Percentiles rank a stretch among this genome's conserved stretches.
Conservation (phyloP, 2,329 filamentous ascomycete genomes). For the Hymenoscyphus albidus region DNA sequence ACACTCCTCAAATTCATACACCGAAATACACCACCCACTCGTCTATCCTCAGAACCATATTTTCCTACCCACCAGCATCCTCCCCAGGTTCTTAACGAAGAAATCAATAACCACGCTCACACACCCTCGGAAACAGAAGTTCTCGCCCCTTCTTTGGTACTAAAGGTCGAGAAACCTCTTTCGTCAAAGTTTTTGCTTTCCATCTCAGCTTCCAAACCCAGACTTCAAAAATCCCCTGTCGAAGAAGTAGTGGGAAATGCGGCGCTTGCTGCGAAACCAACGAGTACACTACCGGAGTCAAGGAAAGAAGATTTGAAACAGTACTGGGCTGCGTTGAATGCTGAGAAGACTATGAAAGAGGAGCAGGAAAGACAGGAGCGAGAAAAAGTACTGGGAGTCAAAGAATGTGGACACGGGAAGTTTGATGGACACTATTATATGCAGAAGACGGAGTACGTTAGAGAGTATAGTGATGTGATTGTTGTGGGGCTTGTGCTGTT, state of each 20-base stretch:
- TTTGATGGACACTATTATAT: too few relatives aligned
- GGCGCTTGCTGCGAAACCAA: constrained; percentile 22
- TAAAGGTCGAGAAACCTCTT: constrained; percentile 24
- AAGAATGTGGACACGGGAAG: too few relatives aligned
- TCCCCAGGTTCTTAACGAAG: constrained; percentile 5
- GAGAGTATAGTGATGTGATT: constrained; percentile 29
- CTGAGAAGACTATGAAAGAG: not conserved
- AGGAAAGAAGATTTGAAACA: constrained; percentile 24
- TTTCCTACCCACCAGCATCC: constrained; percentile 28
- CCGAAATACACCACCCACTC: constrained; percentile 19
- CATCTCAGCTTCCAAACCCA: constrained; percentile 15
- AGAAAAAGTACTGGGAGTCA: too few relatives aligned
- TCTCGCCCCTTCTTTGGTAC: constrained; percentile 22
- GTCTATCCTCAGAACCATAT: constrained; percentile 21
- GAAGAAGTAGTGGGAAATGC: not conserved
- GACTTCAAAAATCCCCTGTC: not conserved
- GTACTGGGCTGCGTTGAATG: constrained; percentile 24
- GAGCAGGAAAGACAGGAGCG: not conserved
- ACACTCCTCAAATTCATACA: constrained; percentile 11
- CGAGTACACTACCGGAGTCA: constrained; percentile 23
- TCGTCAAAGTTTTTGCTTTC: constrained; percentile 26
- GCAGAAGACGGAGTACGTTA: not conserved
- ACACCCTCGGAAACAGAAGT: constrained; percentile 19
- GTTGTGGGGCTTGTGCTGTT: constrained; percentile 31
- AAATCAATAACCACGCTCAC: constrained; percentile 30